Conservation (phyloP, 352 stramenopile species). For the Globisporangium ultimum region DNA sequence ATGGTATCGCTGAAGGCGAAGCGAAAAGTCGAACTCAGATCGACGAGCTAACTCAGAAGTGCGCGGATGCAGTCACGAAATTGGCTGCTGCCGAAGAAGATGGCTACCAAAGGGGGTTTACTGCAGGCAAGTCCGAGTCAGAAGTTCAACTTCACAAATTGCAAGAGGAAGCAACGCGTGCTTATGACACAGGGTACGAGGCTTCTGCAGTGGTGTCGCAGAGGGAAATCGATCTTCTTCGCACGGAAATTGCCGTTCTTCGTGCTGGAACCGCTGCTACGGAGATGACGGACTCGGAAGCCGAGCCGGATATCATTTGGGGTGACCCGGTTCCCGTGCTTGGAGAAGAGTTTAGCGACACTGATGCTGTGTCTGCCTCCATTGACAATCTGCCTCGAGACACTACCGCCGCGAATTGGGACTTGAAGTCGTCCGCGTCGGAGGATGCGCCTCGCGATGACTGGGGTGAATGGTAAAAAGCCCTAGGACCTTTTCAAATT, state of each 20-base stretch:
- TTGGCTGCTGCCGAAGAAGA: neutral
- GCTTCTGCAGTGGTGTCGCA: conserved; percentile 3
- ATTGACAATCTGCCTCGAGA: conserved; percentile 11
- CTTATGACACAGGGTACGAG: conserved; percentile 4
- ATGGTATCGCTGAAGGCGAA: conserved; percentile 1
- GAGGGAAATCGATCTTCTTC: conserved; percentile 26
- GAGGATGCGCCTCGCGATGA: conserved; percentile 13
- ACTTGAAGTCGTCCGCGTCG: conserved; percentile 6
- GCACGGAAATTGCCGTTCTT: conserved; percentile 20
- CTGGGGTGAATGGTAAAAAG: conserved; percentile 14
- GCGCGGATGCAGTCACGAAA: neutral
- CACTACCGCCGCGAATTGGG: neutral
- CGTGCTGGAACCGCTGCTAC: neutral
- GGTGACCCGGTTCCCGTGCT: conserved; percentile 13
- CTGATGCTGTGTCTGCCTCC: conserved; percentile 11
- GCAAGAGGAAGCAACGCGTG: neutral
- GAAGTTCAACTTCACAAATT: conserved; percentile 4
- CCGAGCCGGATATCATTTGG: conserved; percentile 16
- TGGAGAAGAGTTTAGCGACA: conserved; percentile 15
- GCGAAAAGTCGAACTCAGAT: conserved; percentile 1
- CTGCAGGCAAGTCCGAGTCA: conserved; percentile 5
- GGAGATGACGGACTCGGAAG: conserved; percentile 5
- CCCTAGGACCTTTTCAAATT: neutral
- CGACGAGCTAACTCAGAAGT: neutral
- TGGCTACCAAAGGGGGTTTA: conserved; percentile 5